Percentiles rank a stretch among this genome's conserved stretches.
phyloP scores from a whole-genome alignment of 371 early-diverging fungal genomes.

The Mucor sp. region DNA sequence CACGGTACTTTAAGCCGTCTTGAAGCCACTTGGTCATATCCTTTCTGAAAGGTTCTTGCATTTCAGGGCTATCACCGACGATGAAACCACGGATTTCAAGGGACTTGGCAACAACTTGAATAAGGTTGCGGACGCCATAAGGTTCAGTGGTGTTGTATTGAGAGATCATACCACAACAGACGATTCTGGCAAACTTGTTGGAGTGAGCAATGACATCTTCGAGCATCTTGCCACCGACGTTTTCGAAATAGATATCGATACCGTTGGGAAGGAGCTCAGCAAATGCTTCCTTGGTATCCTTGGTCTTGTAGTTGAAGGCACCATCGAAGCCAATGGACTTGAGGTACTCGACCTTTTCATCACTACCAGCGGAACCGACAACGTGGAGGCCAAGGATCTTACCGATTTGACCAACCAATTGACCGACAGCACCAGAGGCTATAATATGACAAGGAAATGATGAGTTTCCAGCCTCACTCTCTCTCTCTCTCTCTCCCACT shows the following conservation, averaged over 20 bases:
- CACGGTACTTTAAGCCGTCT: slow-evolving; percentile 67
- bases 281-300: slow-evolving; percentile 45
- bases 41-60: slow-evolving; percentile 55
- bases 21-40: slow-evolving; percentile 67
- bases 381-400: slow-evolving; percentile 72
- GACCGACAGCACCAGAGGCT: slow-evolving; percentile 64
- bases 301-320: slow-evolving; percentile 86
- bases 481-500: too few species aligned
- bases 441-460: neutral
- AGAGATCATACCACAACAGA: slow-evolving; percentile 70
- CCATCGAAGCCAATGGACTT: slow-evolving; percentile 68
- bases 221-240: slow-evolving; percentile 74
- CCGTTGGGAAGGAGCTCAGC: slow-evolving; percentile 63
- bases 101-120: slow-evolving; percentile 44
- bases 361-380: slow-evolving; percentile 78
- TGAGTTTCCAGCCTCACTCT: neutral
- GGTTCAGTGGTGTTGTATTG: slow-evolving; percentile 60
- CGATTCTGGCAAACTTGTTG: slow-evolving; percentile 60
- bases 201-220: slow-evolving; percentile 60
- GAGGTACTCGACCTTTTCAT: slow-evolving; percentile 76
- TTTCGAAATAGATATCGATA: slow-evolving; percentile 77
- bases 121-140: slow-evolving; percentile 35
- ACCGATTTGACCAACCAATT: slow-evolving; percentile 68
- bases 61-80: slow-evolving; percentile 53
- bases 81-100: slow-evolving; percentile 72